phyloP scores from a whole-genome alignment of 768 basidiomycete genomes.

The Pisolithus microcarpus region DNA sequence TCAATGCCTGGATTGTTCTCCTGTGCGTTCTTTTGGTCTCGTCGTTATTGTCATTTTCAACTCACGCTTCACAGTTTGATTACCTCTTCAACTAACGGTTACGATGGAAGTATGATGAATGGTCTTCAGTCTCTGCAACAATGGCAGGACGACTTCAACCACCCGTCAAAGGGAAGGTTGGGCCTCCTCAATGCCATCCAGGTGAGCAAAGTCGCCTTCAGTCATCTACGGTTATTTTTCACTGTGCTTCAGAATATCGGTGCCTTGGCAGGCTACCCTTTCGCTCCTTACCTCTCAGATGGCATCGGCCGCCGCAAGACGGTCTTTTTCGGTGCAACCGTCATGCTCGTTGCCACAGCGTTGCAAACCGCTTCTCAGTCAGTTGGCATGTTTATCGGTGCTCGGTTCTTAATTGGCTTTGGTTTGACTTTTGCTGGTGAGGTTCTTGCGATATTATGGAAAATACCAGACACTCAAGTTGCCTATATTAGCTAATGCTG shows the following conservation, averaged over 20 bases:
- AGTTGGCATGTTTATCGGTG: constrained; percentile 74
- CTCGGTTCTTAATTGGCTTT: constrained; percentile 73
- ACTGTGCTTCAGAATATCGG: constrained; percentile 53
- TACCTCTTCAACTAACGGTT: constrained; percentile 70
- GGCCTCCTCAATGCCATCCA: constrained; percentile 73
- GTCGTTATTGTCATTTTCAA: not conserved
- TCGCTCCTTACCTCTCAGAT: constrained; percentile 68
- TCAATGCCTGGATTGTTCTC: constrained; percentile 66
- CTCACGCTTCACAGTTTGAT: constrained; percentile 43
- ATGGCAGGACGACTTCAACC: constrained; percentile 57
- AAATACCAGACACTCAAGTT: not conserved
- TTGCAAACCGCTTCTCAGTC: constrained; percentile 67
- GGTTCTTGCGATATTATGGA: constrained; percentile 6
- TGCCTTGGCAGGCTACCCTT: constrained; percentile 56
- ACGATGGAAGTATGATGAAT: constrained; percentile 77
- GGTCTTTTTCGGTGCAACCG: constrained; percentile 60
- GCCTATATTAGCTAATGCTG: constrained; percentile 47
- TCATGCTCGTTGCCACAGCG: constrained; percentile 64
- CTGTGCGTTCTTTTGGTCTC: constrained; percentile 34
- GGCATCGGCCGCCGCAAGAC: constrained; percentile 60
- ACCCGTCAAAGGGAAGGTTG: constrained; percentile 50
- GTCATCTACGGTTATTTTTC: not conserved
- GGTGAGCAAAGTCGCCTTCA: constrained; percentile 26
- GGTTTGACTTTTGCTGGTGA: constrained; percentile 64
- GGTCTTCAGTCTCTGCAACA: constrained; percentile 61